Conservation (phyloP, 1,139 yeast genomes). For the Yarrowia galli region DNA sequence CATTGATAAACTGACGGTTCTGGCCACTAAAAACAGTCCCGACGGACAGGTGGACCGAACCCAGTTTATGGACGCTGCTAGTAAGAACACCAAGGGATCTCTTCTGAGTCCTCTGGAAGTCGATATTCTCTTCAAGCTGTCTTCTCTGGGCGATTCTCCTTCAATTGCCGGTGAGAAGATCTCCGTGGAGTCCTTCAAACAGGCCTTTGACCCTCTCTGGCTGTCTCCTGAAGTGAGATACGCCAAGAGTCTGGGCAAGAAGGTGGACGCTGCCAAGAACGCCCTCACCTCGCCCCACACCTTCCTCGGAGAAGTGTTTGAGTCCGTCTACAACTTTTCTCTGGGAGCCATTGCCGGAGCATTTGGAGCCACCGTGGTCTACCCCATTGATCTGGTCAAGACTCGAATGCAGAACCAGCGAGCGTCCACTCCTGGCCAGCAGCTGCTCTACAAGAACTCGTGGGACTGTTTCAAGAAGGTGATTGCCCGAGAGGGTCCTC, state of each 20-base stretch:
- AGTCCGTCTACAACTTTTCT: conserved; percentile 84
- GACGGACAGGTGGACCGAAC: conserved; percentile 53
- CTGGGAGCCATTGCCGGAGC: conserved; percentile 97
- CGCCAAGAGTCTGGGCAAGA: conserved; percentile 48
- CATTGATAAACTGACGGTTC: conserved; percentile 53
- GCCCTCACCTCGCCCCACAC: conserved; percentile 52
- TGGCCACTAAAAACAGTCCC: conserved; percentile 48
- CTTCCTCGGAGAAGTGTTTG: conserved; percentile 63
- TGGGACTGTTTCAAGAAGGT: conserved; percentile 86
- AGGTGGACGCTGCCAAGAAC: conserved; percentile 55
- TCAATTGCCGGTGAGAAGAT: conserved; percentile 47
- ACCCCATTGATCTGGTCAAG: conserved; percentile 95
- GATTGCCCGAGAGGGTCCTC: conserved; percentile 75
- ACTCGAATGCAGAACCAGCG: conserved; percentile 98
- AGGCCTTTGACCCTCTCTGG: conserved; percentile 57
- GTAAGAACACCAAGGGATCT: conserved; percentile 53
- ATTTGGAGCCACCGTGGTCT: conserved; percentile 97
- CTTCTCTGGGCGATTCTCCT: conserved; percentile 50
- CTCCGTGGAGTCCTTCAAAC: conserved; percentile 52
- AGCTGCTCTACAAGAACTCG: conserved; percentile 72
- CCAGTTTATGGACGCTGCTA: conserved; percentile 54
- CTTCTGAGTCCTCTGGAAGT: conserved; percentile 57
- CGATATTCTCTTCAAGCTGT: conserved; percentile 56
- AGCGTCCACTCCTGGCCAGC: conserved; percentile 61
- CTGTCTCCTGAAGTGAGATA: conserved; percentile 52